Evolutionary conservation across 768 basidiomycete species (phyloP), one percentile per base, ranked within the genome.

Genomic region (Calocera cornea): DNA sequence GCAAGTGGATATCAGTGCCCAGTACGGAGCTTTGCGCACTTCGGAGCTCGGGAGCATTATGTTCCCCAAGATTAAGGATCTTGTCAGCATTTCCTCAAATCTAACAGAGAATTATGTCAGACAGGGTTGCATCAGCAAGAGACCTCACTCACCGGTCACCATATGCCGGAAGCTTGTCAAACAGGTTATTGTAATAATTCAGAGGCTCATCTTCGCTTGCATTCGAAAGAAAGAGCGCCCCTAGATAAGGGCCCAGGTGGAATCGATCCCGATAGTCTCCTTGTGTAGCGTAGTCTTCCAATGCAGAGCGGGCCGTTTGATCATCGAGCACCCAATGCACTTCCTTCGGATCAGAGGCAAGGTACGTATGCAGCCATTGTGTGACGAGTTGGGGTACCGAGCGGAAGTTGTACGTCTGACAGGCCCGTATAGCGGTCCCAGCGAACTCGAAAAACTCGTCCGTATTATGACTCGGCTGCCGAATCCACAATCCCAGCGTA

Each of bases 1-100:
- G 75, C 83, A 83, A 5, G 84, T 83, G 74, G 95, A 92, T 68
- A 97, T 78, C 64, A 98, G 74, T 75, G 95, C 88, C 86, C 89
- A 94, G 73, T 95, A 93, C 1, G 92, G 83, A 2, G 86, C 89
- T 17, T 91, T 85, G 31, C 95, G 83, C 24, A 88, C 83, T 1
- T 83, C 82, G 0, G 91, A 87, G 72, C 87, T 89, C 19, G 85
- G 82, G 41, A 97, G 82, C 82, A 91, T 87, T 70, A 87, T 83
- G 76, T 91, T 92, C 31, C 85, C 88, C 16, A 89, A 79, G 22
- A 81, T 84, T 33, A 92, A 79, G 33, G 87, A 80, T 44, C 87
- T 84, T 12, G 87, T 92, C 65, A 89, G 78, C 80, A 90, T 89
- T 40, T 79, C 77, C 74, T 97, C 93, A 70, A 83, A 86, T 66